These are phyloP conservation scores for Beta vulgaris DNA, from an alignment of 148 eudicot species.

Conservation along the genomic window DNA sequence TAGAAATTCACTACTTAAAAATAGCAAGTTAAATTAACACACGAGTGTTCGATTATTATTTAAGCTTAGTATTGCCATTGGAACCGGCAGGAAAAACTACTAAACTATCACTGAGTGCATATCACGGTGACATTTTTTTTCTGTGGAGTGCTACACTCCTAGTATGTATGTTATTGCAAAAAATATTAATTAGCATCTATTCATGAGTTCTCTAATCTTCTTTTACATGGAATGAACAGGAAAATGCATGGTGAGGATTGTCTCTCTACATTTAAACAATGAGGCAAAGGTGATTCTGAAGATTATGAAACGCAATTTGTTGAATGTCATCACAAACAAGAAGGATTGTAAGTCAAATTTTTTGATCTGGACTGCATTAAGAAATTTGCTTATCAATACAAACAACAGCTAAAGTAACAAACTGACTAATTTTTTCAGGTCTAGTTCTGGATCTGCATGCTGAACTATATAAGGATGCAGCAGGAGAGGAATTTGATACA, in stretches of 20 bases:
- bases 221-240: constrained; percentile 42
- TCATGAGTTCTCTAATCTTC: not conserved
- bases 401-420: not conserved
- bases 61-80: too few species aligned
- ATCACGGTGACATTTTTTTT: too few species aligned
- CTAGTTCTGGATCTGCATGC: constrained; percentile 57
- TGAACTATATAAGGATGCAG: constrained; percentile 67
- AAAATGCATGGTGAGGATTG: constrained; percentile 57
- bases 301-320: constrained; percentile 54
- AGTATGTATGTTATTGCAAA: too few species aligned
- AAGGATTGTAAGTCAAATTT: constrained; percentile 57
- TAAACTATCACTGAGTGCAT: too few species aligned
- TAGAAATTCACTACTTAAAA: not conserved
- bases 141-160: too few species aligned
- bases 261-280: constrained; percentile 53
- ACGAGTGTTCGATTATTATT: too few species aligned
- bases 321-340: constrained; percentile 60
- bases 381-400: not conserved
- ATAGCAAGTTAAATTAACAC: too few species aligned
- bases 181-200: too few species aligned
- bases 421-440: constrained; percentile 34
- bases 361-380: not conserved
- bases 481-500: constrained; percentile 53
- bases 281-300: constrained; percentile 79
- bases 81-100: too few species aligned